phyloP scores from a whole-genome alignment of 805 yeast genomes.

The Candida ovalis region DNA sequence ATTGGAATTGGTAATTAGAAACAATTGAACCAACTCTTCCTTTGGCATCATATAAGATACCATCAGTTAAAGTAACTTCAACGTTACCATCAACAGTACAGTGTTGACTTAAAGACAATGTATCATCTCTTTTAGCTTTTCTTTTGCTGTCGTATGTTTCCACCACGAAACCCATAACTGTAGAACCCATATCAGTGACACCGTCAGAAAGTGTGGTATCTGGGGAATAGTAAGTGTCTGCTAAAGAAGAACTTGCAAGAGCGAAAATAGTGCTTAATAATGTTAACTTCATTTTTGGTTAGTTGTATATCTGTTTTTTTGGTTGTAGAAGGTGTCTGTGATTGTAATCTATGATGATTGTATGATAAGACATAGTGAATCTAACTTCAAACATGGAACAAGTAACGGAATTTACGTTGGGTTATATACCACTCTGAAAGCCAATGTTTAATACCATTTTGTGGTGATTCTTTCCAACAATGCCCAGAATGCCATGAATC shows the following conservation, averaged over 20 bases:
- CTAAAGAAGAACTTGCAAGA: background rate
- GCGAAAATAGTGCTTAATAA: background rate
- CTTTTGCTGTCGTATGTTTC: constrained; percentile 16
- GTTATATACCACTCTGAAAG: too few species aligned
- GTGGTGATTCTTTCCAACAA: too few species aligned
- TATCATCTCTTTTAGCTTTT: constrained; percentile 16
- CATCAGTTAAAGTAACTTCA: constrained; percentile 39
- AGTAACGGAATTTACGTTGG: too few species aligned
- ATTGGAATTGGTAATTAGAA: constrained; percentile 62
- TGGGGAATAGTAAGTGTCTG: background rate
- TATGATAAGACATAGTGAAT: background rate
- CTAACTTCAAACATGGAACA: too few species aligned
- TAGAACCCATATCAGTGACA: constrained; percentile 4
- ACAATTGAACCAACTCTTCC: constrained; percentile 59
- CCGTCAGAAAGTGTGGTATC: constrained; percentile 26
- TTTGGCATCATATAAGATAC: constrained; percentile 41
- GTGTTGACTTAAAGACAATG: constrained; percentile 22
- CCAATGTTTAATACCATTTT: too few species aligned
- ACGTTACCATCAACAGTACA: constrained; percentile 37
- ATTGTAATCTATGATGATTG: background rate
- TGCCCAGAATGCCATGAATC: too few species aligned
- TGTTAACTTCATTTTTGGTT: background rate
- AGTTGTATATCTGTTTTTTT: background rate
- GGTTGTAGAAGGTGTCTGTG: background rate
- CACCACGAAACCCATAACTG: background rate